Base-by-base conservation (phyloP, 164 flowering plant species). In the Kalanchoe fedtschenkoi region DNA sequence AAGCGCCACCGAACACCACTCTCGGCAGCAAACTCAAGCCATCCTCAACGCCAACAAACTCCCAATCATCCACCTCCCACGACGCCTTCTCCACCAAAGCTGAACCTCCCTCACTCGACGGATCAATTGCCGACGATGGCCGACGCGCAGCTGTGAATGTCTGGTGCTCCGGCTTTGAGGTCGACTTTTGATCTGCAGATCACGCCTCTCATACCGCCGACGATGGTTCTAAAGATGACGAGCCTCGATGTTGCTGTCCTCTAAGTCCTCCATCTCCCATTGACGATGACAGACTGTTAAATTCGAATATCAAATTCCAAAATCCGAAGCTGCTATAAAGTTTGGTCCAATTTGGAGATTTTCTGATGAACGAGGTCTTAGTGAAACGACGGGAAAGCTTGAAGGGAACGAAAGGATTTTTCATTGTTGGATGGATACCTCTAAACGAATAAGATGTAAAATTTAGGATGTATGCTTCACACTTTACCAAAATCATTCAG, bases 1-100 rank as follows among this genome's bases (percentile, higher is more conserved):
- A 88, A 24, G 65, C 80, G 0, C 75, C 69, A 1, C 85, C 86
- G 35, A 88, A 86, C 6, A 91, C 86, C 26, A 87, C 66, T 67
- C 95, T 73, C 6, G 84, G 77, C 51, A n/a, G n/a, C n/a, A 2
- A 29, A 22, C 3, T 24, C 9, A 37, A 11, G n/a, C n/a, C n/a
- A 11, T n/a, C 51, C 56, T 22, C 56, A 30, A 26, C 56, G 16
- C 56, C 32, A 51, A 32, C 56, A 24, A 51, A 4, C 32, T 51
- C 33, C 56, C 56, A 51, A 51, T 51, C 56, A 51, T 51, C 32
- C 56, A 51, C 29, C 21, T 24, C 29, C 21, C 54, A 4, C 54
- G 21, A 2, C 29, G 54, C 28, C 54, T 47, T 47, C 28, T 47
- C 29, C 33, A 2, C 56, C 56, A 13, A 30, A 26, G 26, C 53